Conservation (phyloP, 805 yeast genomes). For the Debaryomyces hansenii region DNA sequence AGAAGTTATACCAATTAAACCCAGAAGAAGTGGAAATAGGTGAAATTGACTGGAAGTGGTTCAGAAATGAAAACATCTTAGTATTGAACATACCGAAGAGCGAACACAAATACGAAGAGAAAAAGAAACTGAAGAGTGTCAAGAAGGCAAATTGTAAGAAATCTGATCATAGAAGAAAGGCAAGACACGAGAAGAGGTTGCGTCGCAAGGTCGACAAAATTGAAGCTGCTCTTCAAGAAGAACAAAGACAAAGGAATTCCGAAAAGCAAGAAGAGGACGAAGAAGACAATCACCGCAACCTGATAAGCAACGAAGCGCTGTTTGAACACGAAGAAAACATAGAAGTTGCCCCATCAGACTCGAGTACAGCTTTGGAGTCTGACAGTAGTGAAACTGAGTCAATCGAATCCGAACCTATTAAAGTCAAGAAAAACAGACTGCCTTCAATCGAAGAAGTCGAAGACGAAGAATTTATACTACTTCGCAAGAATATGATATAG, state of each 20-base stretch:
- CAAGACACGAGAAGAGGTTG: neutral
- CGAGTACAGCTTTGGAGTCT: neutral
- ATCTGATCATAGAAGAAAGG: neutral
- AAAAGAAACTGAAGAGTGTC: neutral
- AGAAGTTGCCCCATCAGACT: neutral
- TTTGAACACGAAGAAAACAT: neutral
- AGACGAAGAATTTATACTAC: slow-evolving; percentile 28
- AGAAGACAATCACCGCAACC: neutral
- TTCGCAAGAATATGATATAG: slow-evolving; percentile 13
- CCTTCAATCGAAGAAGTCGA: slow-evolving; percentile 28
- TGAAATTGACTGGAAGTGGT: slow-evolving; percentile 36
- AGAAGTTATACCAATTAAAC: slow-evolving; percentile 29
- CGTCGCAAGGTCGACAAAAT: neutral
- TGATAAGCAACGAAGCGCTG: neutral
- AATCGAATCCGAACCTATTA: neutral
- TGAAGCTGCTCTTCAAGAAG: neutral
- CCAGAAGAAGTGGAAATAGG: slow-evolving; percentile 24
- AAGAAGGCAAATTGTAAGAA: neutral
- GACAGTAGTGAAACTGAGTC: neutral
- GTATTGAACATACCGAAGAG: slow-evolving; percentile 38
- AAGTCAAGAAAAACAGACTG: neutral
- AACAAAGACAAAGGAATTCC: neutral
- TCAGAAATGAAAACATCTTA: slow-evolving; percentile 27
- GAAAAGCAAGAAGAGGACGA: neutral
- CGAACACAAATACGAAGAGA: slow-evolving; percentile 2